Evolutionary conservation across 805 yeast genomes (phyloP), one percentile per base, ranked within the genome.

Genomic region (Candida boleticola): DNA sequence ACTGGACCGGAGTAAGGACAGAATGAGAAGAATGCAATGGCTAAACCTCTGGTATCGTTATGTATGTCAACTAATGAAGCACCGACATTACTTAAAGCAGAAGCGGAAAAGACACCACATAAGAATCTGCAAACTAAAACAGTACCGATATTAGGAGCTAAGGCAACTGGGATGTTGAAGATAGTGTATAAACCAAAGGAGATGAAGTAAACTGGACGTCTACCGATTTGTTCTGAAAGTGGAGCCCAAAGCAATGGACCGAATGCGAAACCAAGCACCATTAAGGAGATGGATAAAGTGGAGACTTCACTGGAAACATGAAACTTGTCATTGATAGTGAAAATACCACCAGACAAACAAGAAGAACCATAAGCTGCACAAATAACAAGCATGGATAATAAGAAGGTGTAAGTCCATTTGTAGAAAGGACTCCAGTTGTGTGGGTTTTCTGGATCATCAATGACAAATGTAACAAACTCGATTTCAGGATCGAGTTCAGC

Each of bases 1-100:
- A 87, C 95, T 1, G 97, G 97, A 39, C 96, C 97, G 48, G 90
- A 83, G 63, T 89, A 89, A 2, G 97, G 97, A 45, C 93, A 89
- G 55, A 88, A 89, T 10, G 95, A 90, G 57, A 89, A 89, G 55
- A 84, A 84, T 0, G 96, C 95, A 64, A 89, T 88, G 31, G 96
- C 96, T 55, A 82, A 76, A 52, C 96, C 96, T 68, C 96, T 76
- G 0, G 89, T 79, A 49, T 79, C 84, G 41, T 78, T 74, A 73
- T 89, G 92, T 73, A 89, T 76, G 63, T 89, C 97, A 37, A 93
- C 92, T 48, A 89, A 79, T 29, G 95, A 83, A 40, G 96, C 97
- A 61, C 96, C 96, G 45, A 89, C 96, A 40, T 86, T 74, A 41
- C 90, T 82, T 36, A 89, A 72, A 19, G 92, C 95, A 9, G 95